Evolutionary conservation across 2,329 filamentous ascomycete species (phyloP).

Genomic region (Thermothelomyces thermophilus): DNA sequence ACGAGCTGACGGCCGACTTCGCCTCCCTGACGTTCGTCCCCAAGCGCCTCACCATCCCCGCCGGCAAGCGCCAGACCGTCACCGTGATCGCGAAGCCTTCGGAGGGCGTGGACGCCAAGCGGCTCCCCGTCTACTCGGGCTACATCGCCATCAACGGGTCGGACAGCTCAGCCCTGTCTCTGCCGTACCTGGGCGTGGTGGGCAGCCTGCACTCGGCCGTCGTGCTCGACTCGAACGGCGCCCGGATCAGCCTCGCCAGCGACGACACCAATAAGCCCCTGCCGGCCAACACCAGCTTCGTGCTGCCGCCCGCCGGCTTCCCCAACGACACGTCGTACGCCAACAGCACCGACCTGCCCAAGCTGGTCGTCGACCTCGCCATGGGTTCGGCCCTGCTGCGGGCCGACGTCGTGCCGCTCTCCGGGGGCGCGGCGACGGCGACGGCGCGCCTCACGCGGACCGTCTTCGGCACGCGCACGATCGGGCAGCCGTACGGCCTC

Average conservation of each 20-base stretch:
- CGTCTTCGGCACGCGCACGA: slow-evolving; percentile 33
- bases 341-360: slow-evolving; percentile 31
- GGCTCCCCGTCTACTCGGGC: slow-evolving; percentile 43
- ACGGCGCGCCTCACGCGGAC: slow-evolving; percentile 24
- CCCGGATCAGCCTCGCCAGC: slow-evolving; percentile 27
- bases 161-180: slow-evolving; percentile 34
- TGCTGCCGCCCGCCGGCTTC: slow-evolving; percentile 36
- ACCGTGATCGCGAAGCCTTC: slow-evolving; percentile 41
- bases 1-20: slow-evolving; percentile 35
- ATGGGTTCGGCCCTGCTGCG: slow-evolving; percentile 41
- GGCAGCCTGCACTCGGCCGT: slow-evolving; percentile 32
- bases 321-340: slow-evolving; percentile 26
- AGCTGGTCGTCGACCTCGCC: slow-evolving; percentile 35
- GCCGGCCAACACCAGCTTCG: slow-evolving; percentile 34
- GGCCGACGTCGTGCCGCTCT: slow-evolving; percentile 39
- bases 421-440: slow-evolving; percentile 21
- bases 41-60: slow-evolving; percentile 36
- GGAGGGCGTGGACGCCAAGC: slow-evolving; percentile 31
- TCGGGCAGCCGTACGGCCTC: slow-evolving; percentile 39
- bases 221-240: slow-evolving; percentile 30
- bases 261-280: slow-evolving; percentile 23
- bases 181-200: slow-evolving; percentile 36
- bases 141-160: slow-evolving; percentile 41
- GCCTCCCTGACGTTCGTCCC: slow-evolving; percentile 38
- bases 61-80: slow-evolving; percentile 39